These are phyloP conservation scores for Astrothelium subdiscretum DNA, from an alignment of 495 filamentous ascomycete genomes.

Conservation along the genomic window DNA sequence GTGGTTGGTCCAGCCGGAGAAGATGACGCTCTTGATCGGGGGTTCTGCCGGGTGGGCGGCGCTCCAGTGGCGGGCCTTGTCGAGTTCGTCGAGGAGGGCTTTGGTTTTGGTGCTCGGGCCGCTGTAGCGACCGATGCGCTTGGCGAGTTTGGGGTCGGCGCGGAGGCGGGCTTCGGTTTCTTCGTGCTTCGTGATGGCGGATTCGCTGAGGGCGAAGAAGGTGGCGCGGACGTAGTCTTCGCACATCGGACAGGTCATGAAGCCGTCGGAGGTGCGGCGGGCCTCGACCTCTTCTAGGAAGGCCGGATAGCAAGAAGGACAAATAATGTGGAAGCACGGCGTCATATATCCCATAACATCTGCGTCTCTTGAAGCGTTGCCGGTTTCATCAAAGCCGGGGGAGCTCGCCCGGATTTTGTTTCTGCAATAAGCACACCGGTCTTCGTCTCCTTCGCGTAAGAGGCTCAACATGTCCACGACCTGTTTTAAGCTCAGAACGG, in stretches of 20 bases:
- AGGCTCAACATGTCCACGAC: constrained; percentile 74
- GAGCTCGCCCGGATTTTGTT: constrained; percentile 38
- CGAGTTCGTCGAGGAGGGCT: constrained; percentile 59
- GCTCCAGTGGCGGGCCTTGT: constrained; percentile 48
- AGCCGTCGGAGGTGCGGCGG: constrained; percentile 26
- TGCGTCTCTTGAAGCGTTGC: constrained; percentile 44
- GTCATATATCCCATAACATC: constrained; percentile 65
- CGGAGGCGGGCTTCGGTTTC: constrained; percentile 38
- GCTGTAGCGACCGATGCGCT: constrained; percentile 56
- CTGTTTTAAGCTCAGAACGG: constrained; percentile 42
- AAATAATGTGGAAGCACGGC: constrained; percentile 74
- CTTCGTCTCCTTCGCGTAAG: constrained; percentile 63
- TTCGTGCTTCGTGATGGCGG: constrained; percentile 47
- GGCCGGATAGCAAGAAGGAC: constrained; percentile 53
- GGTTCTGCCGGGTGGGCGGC: constrained; percentile 42
- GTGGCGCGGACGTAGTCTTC: constrained; percentile 43
- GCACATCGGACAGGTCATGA: constrained; percentile 54
- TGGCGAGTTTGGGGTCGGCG: constrained; percentile 41
- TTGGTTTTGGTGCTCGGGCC: constrained; percentile 86
- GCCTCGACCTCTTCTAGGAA: constrained; percentile 33
- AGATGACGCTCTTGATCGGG: constrained; percentile 78
- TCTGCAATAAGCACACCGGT: constrained; percentile 57
- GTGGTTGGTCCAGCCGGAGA: constrained; percentile 88
- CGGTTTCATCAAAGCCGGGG: constrained; percentile 12
- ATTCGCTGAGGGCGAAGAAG: constrained; percentile 56